Evolutionary conservation across 768 basidiomycete genomes (phyloP).

Genomic region (Tulasnella sp.): DNA sequence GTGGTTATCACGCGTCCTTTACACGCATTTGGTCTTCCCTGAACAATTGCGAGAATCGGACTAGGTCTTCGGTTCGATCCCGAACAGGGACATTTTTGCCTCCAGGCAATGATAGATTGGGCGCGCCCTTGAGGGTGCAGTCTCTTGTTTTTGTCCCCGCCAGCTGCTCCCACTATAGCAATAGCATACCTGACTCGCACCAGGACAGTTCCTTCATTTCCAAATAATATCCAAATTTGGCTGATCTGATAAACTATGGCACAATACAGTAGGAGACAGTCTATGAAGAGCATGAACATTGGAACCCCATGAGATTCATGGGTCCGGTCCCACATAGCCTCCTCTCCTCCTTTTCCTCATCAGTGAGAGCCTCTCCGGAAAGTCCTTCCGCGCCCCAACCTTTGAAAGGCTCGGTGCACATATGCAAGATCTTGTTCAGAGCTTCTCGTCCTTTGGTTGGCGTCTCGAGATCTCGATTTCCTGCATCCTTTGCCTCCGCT

Average conservation of each 20-base stretch:
- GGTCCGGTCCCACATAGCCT: constrained; percentile 76
- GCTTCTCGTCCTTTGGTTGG: constrained; percentile 52
- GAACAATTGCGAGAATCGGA: not conserved
- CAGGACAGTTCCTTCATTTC: not conserved
- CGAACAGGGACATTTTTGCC: constrained; percentile 23
- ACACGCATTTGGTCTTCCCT: not conserved
- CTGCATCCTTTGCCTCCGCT: constrained; percentile 36
- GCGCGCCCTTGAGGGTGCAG: not conserved
- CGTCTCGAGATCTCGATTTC: not conserved
- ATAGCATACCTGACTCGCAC: not conserved
- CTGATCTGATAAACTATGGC: not conserved
- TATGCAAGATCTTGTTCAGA: constrained; percentile 73
- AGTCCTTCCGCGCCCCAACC: constrained; percentile 77
- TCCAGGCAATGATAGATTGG: not conserved
- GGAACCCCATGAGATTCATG: constrained; percentile 75
- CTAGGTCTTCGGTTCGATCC: constrained; percentile 30
- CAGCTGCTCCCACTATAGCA: not conserved
- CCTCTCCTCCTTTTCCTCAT: constrained; percentile 65
- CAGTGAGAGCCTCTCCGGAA: constrained; percentile 48
- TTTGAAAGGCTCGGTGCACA: constrained; percentile 83
- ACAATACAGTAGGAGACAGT: not conserved
- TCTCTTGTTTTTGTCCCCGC: not conserved
- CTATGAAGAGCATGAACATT: constrained; percentile 75
- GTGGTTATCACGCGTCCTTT: constrained; percentile 30
- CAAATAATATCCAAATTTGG: not conserved